Evolutionary conservation across 345 rosid genomes (phyloP), one percentile per base, ranked within the genome.

Genomic region (Jatropha curcas): DNA sequence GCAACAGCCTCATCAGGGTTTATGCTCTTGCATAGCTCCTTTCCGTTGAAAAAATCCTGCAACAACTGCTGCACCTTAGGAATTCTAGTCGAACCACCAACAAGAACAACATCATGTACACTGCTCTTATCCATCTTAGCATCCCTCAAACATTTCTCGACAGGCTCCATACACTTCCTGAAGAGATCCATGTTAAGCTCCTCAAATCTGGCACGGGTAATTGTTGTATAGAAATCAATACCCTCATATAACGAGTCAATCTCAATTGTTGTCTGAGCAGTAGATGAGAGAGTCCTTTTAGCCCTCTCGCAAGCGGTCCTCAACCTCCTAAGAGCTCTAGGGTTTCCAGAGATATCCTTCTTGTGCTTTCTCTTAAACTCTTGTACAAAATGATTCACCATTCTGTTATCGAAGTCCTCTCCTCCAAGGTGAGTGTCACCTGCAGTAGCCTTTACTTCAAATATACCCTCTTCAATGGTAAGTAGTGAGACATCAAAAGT

Each of bases 231-330:
- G 43, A 77, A 77, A 45, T 77, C 81, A 41, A 77, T 41, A 13
- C 81, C 81, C 69, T 72, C 73, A 3, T 22, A 77, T 28, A 77
- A 33, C 3, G 81, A 72, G 28, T 77, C 81, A 0, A 77, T 77
- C 53, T 72, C 81, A 1, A 77, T 73, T 0, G 81, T 77, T 14
- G 81, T 77, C 65, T 68, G 81, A 43, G 77, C 74, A 11, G 77
- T 78, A 3, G 81, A 78, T 11, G 81, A 78, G 11, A 78, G 74
- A 19, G 77, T 78, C 45, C 81, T 78, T 67, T 78, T 78, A 0
- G 77, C 81, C 31, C 77, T 78, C 43, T 78, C 81, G 60, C 81
- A 77, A 6, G 77, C 77, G 10, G 74, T 72, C 35, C 81, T 72
- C 74, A 77, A 46, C 65, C 74, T 72, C 77, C 81, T 45, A 0